Base-by-base conservation (phyloP, 2,329 filamentous ascomycete genomes). In the Penicillium aurantiogriseum region DNA sequence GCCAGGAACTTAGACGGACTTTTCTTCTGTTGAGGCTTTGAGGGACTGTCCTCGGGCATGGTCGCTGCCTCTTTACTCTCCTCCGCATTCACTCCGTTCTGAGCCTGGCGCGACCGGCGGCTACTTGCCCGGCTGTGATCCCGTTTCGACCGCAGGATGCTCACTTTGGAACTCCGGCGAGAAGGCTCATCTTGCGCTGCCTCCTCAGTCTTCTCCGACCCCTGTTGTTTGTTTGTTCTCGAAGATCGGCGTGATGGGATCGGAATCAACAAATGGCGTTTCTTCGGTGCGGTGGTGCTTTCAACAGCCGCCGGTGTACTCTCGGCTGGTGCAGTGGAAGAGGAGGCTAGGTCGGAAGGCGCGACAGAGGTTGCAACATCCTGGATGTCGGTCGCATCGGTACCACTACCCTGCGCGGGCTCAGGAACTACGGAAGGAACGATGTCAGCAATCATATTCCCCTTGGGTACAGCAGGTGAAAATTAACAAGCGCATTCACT, bases 91-190 rank as follows among this genome's bases (percentile, higher is more conserved):
- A 69, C 64, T 45, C 67, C 64, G 50, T 73, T 68, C 54, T 72
- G 70, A 38, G 72, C 72, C 56, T 71, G 71, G 63, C 73, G 76
- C 55, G 74, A 75, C 56, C 72, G 68, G 60, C 71, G 71, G 60
- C 75, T 86, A 76, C 86, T 90, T 65, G 84, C 85, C 60, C 84
- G 81, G 75, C 87, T 90, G 66, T 85, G 85, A 76, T 88, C 88
- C 68, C 85, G 81, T 67, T 83, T 82, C 63, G 83, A 80, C 61
- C 82, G 85, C 54, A 85, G 76, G 67, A 87, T 85, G 75, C 86
- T 89, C 64, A 81, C 85, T 74, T 85, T 88, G 48, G 88, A 89
- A 64, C 82, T 81, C 58, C 82, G 82, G 64, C 83, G 82, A 66
- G 86, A 84, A 27, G 70, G 67, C 45, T 71, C 72, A 58, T 75